phyloP scores from a whole-genome alignment of 208 protist genomes.

The Leishmania gerbilli region DNA sequence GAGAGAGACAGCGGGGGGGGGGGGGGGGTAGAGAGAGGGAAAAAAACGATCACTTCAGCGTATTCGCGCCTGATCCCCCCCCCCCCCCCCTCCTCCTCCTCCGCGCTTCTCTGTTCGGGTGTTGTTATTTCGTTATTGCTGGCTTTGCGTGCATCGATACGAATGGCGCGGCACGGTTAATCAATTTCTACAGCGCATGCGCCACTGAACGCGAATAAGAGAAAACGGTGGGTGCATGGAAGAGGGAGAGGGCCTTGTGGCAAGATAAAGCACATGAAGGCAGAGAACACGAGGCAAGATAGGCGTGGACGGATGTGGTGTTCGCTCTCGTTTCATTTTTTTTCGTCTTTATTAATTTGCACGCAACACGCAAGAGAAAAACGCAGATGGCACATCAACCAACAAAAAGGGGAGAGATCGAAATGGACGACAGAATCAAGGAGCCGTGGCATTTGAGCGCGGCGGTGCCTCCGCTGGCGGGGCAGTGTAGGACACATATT shows the following conservation, averaged over 20 bases:
- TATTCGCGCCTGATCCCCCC: too few species aligned
- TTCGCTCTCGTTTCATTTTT: neutral
- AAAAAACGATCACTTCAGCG: neutral
- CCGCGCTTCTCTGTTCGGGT: too few species aligned
- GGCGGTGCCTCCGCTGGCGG: neutral
- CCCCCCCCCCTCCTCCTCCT: too few species aligned
- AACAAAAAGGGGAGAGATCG: neutral
- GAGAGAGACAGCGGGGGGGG: neutral
- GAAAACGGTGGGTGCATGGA: too few species aligned
- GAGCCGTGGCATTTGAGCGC: neutral
- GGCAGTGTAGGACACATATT: neutral
- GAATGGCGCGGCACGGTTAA: too few species aligned
- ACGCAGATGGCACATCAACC: too few species aligned
- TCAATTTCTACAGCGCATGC: too few species aligned
- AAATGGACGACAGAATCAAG: neutral
- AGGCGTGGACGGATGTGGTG: neutral
- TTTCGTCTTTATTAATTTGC: neutral
- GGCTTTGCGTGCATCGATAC: too few species aligned
- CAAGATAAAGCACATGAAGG: neutral
- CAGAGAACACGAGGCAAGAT: neutral
- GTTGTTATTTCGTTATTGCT: too few species aligned
- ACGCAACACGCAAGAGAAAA: neutral
- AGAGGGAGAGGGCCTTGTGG: neutral
- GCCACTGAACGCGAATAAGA: too few species aligned
- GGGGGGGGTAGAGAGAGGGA: neutral